A percentile compares a stretch with the other conserved stretches of the same genome.
phyloP scores from a whole-genome alignment of 768 basidiomycete species.

The Tulasnella sp. region DNA sequence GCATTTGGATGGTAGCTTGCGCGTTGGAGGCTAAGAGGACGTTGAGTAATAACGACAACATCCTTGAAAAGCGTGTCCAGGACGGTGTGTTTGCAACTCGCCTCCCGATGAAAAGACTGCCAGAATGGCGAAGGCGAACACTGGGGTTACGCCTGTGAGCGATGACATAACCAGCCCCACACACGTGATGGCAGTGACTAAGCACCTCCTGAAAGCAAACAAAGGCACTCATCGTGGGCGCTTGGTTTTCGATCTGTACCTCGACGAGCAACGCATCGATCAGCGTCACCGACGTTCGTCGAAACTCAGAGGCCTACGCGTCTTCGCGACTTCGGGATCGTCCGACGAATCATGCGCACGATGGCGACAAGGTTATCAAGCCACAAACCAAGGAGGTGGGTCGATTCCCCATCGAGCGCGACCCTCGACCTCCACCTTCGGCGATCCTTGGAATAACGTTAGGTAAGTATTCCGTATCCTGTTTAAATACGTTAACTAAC shows the following conservation, averaged over 20 bases:
- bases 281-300: neutral
- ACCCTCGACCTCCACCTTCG: too few relatives aligned
- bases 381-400: neutral
- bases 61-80: neutral
- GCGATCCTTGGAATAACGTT: too few relatives aligned
- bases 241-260: neutral
- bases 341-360: neutral
- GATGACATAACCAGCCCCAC: neutral
- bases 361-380: constrained; percentile 5
- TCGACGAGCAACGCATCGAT: neutral
- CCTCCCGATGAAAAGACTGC: neutral
- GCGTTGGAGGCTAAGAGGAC: constrained; percentile 11
- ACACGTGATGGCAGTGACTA: neutral
- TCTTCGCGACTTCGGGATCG: constrained; percentile 13
- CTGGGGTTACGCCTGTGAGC: neutral
- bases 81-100: neutral
- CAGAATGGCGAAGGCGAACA: neutral
- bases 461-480: too few relatives aligned
- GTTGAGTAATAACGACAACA: constrained; percentile 13
- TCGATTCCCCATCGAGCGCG: too few relatives aligned
- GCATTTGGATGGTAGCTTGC: neutral
- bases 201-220: neutral
- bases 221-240: neutral
- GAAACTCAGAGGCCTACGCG: neutral
- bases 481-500: too few relatives aligned